phyloP scores from a whole-genome alignment of 148 eudicot genomes.

The Fallopia convolvulus region DNA sequence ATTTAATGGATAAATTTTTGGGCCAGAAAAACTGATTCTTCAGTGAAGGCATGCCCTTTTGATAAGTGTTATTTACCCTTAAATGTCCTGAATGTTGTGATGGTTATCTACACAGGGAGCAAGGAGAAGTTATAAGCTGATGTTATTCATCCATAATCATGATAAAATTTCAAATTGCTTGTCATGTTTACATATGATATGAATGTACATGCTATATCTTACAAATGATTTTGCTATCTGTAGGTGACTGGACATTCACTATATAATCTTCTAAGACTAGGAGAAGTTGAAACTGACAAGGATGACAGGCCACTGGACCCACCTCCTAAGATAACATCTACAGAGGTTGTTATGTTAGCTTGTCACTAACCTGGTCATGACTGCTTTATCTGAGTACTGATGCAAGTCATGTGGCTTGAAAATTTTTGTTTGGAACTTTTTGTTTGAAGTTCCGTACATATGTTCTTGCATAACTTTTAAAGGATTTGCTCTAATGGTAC shows the following conservation, averaged over 20 bases:
- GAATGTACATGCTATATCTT: background rate
- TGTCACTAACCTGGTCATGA: background rate
- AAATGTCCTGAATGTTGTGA: background rate
- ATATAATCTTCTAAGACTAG: conserved; percentile 71
- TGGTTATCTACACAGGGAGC: background rate
- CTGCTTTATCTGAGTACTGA: background rate
- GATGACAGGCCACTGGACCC: conserved; percentile 86
- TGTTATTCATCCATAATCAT: background rate
- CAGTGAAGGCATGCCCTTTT: background rate
- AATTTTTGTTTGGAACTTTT: background rate
- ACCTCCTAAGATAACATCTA: conserved; percentile 67
- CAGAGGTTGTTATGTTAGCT: conserved; percentile 47
- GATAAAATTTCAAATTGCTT: background rate
- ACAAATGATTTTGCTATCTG: conserved; percentile 10
- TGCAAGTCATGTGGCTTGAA: conserved; percentile 1
- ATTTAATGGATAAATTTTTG: background rate
- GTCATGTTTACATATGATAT: background rate
- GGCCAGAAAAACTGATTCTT: background rate
- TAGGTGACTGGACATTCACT: conserved; percentile 97
- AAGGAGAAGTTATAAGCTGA: background rate
- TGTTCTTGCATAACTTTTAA: background rate
- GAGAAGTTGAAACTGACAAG: conserved; percentile 80
- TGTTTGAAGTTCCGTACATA: background rate
- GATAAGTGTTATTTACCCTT: background rate
- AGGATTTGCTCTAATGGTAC: conserved; percentile 16